Base-by-base conservation (phyloP, 2,329 filamentous ascomycete species). In the Xylaria multiplex region DNA sequence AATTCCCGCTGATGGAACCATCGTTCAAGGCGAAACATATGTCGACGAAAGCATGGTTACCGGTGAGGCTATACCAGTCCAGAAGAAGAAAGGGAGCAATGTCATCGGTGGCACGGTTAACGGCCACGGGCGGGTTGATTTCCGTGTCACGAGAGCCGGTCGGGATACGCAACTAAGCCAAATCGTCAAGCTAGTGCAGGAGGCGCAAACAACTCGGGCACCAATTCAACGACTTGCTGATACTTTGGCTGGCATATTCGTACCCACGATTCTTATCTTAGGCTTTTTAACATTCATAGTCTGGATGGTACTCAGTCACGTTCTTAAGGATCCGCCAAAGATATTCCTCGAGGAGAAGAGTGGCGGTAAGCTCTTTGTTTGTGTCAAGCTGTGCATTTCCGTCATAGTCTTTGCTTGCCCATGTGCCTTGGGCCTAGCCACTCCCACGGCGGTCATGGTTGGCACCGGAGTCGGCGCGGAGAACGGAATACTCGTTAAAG, bases 41-140 rank as follows among this genome's bases (percentile, higher is more conserved):
- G 88, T 97, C 24, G 93, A 99, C 71, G 96, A 99, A 81, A 97
- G 93, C 76, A 98, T 98, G 95, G 94, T 99, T 55, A 99, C 96
- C 6, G 96, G 96, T 70, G 96, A 99, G 81, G 92, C 96, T 2
- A 95, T 97, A 86, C 95, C 96, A 0, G 93, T 98, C 42, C 89
- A 93, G 73, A 99, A 99, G 81, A 90, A 87, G 71, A 90, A 92
- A 73, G 93, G 92, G 8, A 89, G 89, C 71, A 80, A 87, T 49
- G 83, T 99, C 64, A 96, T 98, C 77, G 96, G 93, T 57, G 96
- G 96, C 35, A 98, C 96, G 2, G 95, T 99, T 75, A 99, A 99
- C 77, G 93, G 94, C 27, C 91, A 94, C 69, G 96, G 96, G 2
- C 90, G 95, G 54, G 83, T 97, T 45, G 96, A 98, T 77, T 96